phyloP scores from a whole-genome alignment of 192 early-diverging fungal genomes.

The Coemansia sp. region DNA sequence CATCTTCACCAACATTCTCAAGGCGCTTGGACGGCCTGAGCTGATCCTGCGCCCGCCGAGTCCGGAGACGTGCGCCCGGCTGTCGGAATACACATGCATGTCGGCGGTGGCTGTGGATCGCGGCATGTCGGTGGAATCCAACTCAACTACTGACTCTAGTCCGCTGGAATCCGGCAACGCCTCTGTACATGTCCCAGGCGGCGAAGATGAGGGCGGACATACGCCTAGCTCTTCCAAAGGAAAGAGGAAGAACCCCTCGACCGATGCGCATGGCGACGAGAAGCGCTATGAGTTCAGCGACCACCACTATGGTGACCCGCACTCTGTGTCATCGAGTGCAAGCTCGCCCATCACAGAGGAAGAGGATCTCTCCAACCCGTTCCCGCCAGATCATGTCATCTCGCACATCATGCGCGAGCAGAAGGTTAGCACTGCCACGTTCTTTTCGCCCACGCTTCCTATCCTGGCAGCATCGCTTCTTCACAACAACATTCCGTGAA shows the following conservation, averaged over 20 bases:
- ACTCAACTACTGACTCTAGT: constrained; percentile 19
- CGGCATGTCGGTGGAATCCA: constrained; percentile 33
- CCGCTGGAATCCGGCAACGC: constrained; percentile 10
- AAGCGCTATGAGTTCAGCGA: constrained; percentile 54
- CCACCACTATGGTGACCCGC: constrained; percentile 51
- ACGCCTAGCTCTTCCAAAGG: constrained; percentile 10
- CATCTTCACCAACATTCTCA: constrained; percentile 56
- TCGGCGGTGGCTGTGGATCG: constrained; percentile 17
- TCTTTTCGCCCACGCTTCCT: constrained; percentile 55
- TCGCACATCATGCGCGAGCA: constrained; percentile 56
- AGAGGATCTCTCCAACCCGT: constrained; percentile 52
- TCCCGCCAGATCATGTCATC: constrained; percentile 54
- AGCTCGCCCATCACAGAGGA: constrained; percentile 42
- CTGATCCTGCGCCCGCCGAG: constrained; percentile 41
- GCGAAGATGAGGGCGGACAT: background rate
- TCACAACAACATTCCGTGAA: constrained; percentile 30
- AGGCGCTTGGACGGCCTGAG: constrained; percentile 52
- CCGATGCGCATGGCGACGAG: constrained; percentile 42
- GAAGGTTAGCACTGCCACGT: constrained; percentile 55
- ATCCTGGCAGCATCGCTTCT: constrained; percentile 52
- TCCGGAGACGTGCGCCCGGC: constrained; percentile 36
- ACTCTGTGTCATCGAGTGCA: constrained; percentile 23
- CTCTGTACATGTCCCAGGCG: background rate
- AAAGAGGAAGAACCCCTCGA: constrained; percentile 40
- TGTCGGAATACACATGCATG: constrained; percentile 27